A percentile compares a stretch with the other conserved stretches of the same genome.
These are phyloP conservation scores for Trypanosoma brucei DNA, from an alignment of 208 protist genomes.

Conservation along the genomic window DNA sequence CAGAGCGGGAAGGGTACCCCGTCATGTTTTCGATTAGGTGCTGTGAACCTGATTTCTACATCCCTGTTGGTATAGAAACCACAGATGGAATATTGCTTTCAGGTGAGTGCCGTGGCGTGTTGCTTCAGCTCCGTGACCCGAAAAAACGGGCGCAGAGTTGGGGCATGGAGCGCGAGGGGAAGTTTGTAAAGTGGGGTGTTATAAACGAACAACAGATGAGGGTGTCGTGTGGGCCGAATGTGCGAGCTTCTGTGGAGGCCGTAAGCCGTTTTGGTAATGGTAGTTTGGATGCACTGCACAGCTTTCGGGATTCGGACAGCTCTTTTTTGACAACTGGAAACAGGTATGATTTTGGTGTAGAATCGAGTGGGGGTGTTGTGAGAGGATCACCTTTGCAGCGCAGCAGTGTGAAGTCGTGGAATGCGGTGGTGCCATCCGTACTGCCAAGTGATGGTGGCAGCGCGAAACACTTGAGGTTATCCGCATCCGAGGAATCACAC, in stretches of 20 bases:
- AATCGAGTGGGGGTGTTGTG: not conserved
- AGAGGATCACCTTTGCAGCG: not conserved
- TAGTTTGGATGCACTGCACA: too few species aligned
- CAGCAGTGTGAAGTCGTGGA: constrained; percentile 1
- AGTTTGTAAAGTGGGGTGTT: not conserved
- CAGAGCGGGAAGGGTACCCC: not conserved
- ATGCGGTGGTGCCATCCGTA: not conserved
- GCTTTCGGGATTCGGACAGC: too few species aligned
- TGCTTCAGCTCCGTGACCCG: not conserved
- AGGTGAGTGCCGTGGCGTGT: not conserved
- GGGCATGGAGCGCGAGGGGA: not conserved
- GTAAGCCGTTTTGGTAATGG: too few species aligned
- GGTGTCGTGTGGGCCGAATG: too few species aligned
- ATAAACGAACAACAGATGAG: not conserved
- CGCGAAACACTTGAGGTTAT: not conserved
- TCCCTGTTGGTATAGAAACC: not conserved
- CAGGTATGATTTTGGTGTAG: not conserved
- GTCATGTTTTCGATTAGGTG: not conserved
- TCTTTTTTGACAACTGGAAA: too few species aligned
- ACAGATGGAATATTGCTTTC: not conserved
- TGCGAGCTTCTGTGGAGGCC: too few species aligned
- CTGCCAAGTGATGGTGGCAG: not conserved
- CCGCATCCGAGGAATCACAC: not conserved
- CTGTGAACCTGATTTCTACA: not conserved
- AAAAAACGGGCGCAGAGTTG: not conserved